Percentiles rank a stretch among this genome's conserved stretches.
These are phyloP conservation scores for Laburnicola sp. DNA, from an alignment of 2,329 filamentous ascomycete species.

Conservation along the genomic window DNA sequence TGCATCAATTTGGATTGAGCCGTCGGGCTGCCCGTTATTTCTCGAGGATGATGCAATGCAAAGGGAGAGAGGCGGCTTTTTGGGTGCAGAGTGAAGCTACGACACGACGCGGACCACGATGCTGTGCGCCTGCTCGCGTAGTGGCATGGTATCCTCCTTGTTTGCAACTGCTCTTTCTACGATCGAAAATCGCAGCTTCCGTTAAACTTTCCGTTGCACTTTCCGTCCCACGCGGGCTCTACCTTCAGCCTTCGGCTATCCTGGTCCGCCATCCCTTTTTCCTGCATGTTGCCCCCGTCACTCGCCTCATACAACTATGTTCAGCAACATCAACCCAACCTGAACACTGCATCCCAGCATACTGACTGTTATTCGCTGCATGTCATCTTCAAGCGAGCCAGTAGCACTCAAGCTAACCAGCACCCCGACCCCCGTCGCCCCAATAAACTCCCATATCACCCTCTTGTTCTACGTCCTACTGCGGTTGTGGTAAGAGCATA, in stretches of 20 bases:
- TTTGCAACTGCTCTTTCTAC: no score
- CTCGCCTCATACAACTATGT: constrained; percentile 11
- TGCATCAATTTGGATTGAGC: no score
- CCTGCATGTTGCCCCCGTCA: constrained; percentile 24
- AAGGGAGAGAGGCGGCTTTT: no score
- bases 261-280: constrained; percentile 22
- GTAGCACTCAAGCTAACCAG: constrained; percentile 24
- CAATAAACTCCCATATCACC: constrained; percentile 33
- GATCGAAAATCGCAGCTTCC: no score
- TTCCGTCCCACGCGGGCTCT: background rate
- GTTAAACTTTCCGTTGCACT: no score
- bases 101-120: no score
- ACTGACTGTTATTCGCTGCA: constrained; percentile 30
- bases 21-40: no score
- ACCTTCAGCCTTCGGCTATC: background rate
- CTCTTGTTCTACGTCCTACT: constrained; percentile 14
- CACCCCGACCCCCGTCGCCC: constrained; percentile 20
- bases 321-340: constrained; percentile 13
- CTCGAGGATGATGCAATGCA: no score
- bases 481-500: constrained; percentile 12
- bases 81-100: no score
- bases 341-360: constrained; percentile 16
- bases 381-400: constrained; percentile 31
- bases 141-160: no score
- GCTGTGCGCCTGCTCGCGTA: no score